Base-by-base conservation (phyloP, 2,329 filamentous ascomycete species). In the Trichoderma lentiforme region DNA sequence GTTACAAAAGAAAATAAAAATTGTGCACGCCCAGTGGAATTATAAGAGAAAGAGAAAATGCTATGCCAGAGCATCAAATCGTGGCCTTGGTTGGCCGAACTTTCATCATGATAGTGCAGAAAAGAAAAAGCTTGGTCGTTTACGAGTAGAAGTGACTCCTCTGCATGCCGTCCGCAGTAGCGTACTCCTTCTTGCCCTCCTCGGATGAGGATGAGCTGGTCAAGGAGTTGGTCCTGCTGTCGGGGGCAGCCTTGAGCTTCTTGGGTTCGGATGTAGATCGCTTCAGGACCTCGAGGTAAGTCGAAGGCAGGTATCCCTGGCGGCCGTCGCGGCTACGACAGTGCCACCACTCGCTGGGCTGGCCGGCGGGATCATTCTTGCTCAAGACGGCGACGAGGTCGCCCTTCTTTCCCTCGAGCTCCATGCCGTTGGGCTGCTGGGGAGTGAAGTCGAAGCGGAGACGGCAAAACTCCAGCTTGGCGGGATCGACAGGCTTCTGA, bases 281-380 rank as follows among this genome's bases (percentile, higher is more conserved):
- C 77, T 86, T 85, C 30, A 89, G 84, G 63, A 96, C 88, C 82
- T 97, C 94, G 32, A 99, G 87, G 78, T 98, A 99, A 1, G 94
- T 95, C 1, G 92, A 90, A 2, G 97, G 96, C 6, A 99, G 87
- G 79, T 98, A 99, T 8, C 96, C 96, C 77, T 97, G 91, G 30
- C 94, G 88, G 60, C 94, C 95, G 79, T 98, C 94, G 73, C 96
- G 88, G 15, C 95, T 92, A 70, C 96, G 89, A 82, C 97, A 99
- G 75, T 92, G 90, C 96, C 96, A 99, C 96, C 96, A 99, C 79
- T 99, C 95, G 67, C 93, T 96, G 5, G 94, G 90, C 77, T 96
- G 94, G 57, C 96, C 96, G 78, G 95, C 89, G 0, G 96, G 96
- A 78, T 99, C 96, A 21, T 90, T 92, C 84, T 98, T 98, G 84